Evolutionary conservation across 1,284 basidiomycete species (phyloP).

Genomic region (Mycosarcoma maydis): DNA sequence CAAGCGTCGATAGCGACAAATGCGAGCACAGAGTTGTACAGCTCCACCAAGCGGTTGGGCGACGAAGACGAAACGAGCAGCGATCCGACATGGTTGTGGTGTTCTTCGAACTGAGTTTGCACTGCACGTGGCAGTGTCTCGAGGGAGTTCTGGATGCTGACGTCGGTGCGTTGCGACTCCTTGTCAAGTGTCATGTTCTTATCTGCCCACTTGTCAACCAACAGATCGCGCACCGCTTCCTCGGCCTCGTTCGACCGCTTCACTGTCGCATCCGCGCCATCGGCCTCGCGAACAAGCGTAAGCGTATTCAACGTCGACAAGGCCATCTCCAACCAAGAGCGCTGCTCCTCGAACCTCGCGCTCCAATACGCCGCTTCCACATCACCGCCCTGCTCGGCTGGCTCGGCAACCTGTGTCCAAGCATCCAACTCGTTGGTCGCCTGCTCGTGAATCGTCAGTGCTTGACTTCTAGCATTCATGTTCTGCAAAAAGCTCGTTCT

Average conservation of each 20-base stretch:
- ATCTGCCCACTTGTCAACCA: conserved; percentile 32
- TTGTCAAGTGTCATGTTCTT: conserved; percentile 11
- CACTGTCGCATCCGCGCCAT: neutral
- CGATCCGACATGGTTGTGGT: neutral
- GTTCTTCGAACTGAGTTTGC: conserved; percentile 79
- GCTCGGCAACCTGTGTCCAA: conserved; percentile 68
- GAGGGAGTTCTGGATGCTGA: neutral
- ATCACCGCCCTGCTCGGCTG: conserved; percentile 82
- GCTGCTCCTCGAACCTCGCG: conserved; percentile 39
- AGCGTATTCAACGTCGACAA: conserved; percentile 24
- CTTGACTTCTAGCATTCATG: too few species aligned
- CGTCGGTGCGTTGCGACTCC: neutral
- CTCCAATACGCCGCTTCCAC: conserved; percentile 31
- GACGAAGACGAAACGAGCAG: conserved; percentile 68
- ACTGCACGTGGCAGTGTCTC: conserved; percentile 10
- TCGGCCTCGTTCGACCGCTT: conserved; percentile 40
- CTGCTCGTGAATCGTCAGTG: conserved; percentile 3
- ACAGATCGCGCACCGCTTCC: conserved; percentile 38
- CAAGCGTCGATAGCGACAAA: conserved; percentile 77
- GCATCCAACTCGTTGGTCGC: conserved; percentile 22
- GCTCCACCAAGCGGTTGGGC: conserved; percentile 70
- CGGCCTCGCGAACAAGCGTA: neutral
- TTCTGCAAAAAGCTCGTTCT: conserved; percentile 30
- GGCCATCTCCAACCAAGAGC: conserved; percentile 44
- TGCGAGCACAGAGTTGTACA: conserved; percentile 85